Evolutionary conservation across 352 stramenopile genomes (phyloP), one percentile per base, ranked within the genome.

Genomic region (Pythium phragmiticola): DNA sequence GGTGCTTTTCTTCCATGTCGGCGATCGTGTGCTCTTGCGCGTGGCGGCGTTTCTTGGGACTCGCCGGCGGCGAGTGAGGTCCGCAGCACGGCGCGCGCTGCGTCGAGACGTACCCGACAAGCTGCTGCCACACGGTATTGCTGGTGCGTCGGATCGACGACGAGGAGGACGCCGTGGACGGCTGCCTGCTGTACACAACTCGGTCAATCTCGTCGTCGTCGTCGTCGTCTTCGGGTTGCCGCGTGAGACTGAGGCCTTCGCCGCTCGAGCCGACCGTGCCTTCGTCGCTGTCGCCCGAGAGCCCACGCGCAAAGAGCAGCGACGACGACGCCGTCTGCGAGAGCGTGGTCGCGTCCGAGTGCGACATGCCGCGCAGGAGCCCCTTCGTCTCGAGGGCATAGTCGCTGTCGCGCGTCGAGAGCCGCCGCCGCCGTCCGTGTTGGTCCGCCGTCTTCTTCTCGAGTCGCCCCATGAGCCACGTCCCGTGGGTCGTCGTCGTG

Each of bases 1-100:
- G 75, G 56, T 92, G 84, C 57, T 87, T 87, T 51, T 88, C 71
- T 34, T 91, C 82, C 17, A 72, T 41, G 26, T 48, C 43, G 11
- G 47, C 56, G 8, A 65, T 41, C 21, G 39, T 39, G 1, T 33
- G 33, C 16, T 36, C 23, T 3, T 16, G 8, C 33, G 16, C 13
- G 17, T 26, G 48, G 17, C 39, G 59, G 1, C 26, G 48, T 19
- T 59, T 59, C 48, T 65, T 65, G 43, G 57, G 54, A 19, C 39
- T 60, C 21, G 21, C 7, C 11, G 54, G 54, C 7, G 54, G 54
- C 28, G 54, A 21, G 26, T 21, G 21, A 8, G 30, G 17, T 17
- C 46, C 46, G 36, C 62, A 68, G 39, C 62, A 68, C 39, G 43
- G 42, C 23, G 37, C 48, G 19, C 62, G 53, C 21, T 56, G 60